Evolutionary conservation across 768 basidiomycete species (phyloP).

Genomic region (Panaeolus cyanescens): DNA sequence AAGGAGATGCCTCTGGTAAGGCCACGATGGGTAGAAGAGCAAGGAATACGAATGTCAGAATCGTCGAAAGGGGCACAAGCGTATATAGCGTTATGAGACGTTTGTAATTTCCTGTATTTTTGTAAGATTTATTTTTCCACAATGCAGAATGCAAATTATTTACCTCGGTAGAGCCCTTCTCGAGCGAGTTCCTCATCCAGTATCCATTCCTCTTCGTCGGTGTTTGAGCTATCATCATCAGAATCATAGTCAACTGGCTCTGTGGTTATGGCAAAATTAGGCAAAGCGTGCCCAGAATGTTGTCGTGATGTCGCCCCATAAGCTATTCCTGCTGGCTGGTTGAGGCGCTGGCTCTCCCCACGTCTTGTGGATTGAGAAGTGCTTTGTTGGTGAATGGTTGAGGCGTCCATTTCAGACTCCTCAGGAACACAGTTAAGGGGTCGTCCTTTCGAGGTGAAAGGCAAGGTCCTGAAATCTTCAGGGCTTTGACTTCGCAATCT

Average conservation of each 20-base stretch:
- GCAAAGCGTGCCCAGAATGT: conserved; percentile 11
- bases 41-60: conserved; percentile 50
- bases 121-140: conserved; percentile 10
- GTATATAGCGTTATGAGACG: conserved; percentile 57
- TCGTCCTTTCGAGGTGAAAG: conserved; percentile 12
- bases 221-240: conserved; percentile 26
- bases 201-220: conserved; percentile 36
- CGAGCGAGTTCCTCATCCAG: conserved; percentile 32
- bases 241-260: conserved; percentile 14
- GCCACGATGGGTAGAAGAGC: conserved; percentile 50
- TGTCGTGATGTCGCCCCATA: conserved; percentile 3
- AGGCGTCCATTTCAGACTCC: conserved; percentile 20
- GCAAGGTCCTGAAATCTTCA: conserved; percentile 18
- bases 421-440: conserved; percentile 23
- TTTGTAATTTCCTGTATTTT: conserved; percentile 59
- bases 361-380: not conserved
- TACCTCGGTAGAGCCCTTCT: conserved; percentile 35
- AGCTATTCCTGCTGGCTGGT: not conserved
- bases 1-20: conserved; percentile 44
- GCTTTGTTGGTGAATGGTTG: not conserved
- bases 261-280: conserved; percentile 17
- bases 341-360: not conserved
- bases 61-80: conserved; percentile 56
- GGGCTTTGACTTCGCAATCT: conserved; percentile 15
- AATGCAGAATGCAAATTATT: not conserved